phyloP scores from a whole-genome alignment of 2,329 filamentous ascomycete species.

The Trichoderma breve region DNA sequence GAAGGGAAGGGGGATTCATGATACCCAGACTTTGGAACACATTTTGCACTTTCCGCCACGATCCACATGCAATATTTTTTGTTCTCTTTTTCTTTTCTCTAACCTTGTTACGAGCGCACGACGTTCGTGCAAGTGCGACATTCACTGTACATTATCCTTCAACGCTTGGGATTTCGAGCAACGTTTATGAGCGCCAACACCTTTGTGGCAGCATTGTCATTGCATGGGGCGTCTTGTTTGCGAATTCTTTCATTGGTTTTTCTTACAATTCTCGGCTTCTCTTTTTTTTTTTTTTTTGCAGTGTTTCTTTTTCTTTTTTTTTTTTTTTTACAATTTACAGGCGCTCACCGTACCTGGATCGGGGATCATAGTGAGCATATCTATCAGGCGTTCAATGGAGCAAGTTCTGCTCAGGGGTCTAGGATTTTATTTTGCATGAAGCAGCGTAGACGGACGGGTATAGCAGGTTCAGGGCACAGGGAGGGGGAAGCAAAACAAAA shows the following conservation, averaged over 20 bases:
- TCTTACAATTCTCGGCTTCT: not conserved
- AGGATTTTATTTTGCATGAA: conserved; percentile 12
- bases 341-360: conserved; percentile 6
- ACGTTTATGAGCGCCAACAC: conserved; percentile 15
- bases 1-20: conserved; percentile 7
- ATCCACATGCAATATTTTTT: conserved; percentile 9
- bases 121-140: conserved; percentile 6
- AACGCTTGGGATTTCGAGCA: conserved; percentile 9
- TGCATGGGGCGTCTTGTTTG: conserved; percentile 19
- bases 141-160: conserved; percentile 17
- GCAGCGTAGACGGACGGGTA: conserved; percentile 14
- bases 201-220: conserved; percentile 19
- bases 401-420: conserved; percentile 10
- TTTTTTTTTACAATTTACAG: not conserved
- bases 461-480: not conserved
- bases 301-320: not conserved
- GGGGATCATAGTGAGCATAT: conserved; percentile 13
- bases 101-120: conserved; percentile 2
- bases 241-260: not conserved
- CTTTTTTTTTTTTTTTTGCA: not conserved
- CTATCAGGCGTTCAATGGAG: conserved; percentile 17
- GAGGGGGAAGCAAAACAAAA: not conserved
- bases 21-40: conserved; percentile 20
- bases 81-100: not conserved
- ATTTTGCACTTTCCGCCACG: conserved; percentile 15